Conservation (phyloP, 2,329 filamentous ascomycete species). For the Xylariaceae sp. region DNA sequence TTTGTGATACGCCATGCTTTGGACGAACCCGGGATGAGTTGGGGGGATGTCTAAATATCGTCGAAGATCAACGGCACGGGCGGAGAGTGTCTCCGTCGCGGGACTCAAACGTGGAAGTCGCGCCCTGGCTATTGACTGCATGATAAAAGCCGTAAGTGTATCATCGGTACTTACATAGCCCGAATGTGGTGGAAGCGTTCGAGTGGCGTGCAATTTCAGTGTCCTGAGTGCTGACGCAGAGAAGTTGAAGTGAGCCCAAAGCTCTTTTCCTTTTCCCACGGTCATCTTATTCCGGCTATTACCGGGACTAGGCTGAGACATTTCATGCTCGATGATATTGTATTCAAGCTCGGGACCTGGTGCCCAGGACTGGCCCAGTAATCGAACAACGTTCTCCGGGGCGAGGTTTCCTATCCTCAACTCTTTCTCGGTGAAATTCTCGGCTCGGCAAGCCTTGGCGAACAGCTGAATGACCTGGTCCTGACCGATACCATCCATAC, state of each 20-base stretch:
- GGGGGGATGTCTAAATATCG: slow-evolving; percentile 47
- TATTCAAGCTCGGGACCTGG: slow-evolving; percentile 11
- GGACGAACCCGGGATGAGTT: slow-evolving; percentile 55
- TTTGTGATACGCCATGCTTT: slow-evolving; percentile 51
- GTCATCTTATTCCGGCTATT: too few relatives aligned
- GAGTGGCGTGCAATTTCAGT: background rate
- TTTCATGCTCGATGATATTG: slow-evolving; percentile 8
- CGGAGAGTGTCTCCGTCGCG: slow-evolving; percentile 41
- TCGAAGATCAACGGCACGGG: slow-evolving; percentile 57
- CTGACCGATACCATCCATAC: slow-evolving; percentile 52
- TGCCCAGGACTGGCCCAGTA: slow-evolving; percentile 1
- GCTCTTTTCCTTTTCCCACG: too few relatives aligned
- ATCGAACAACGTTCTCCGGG: slow-evolving; percentile 21
- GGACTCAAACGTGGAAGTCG: slow-evolving; percentile 45
- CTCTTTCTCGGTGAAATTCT: slow-evolving; percentile 8
- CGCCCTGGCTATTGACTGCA: slow-evolving; percentile 50
- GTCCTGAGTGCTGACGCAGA: background rate
- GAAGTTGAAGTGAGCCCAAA: background rate
- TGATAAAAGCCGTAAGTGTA: slow-evolving; percentile 56
- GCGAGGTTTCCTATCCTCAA: slow-evolving; percentile 25
- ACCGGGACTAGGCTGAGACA: slow-evolving; percentile 3
- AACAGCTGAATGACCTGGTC: slow-evolving; percentile 49
- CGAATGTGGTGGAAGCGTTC: slow-evolving; percentile 2
- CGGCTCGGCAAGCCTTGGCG: slow-evolving; percentile 46
- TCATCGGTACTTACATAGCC: slow-evolving; percentile 61